Evolutionary conservation across 805 yeast genomes (phyloP).

Genomic region (Lachancea lanzarotensis): DNA sequence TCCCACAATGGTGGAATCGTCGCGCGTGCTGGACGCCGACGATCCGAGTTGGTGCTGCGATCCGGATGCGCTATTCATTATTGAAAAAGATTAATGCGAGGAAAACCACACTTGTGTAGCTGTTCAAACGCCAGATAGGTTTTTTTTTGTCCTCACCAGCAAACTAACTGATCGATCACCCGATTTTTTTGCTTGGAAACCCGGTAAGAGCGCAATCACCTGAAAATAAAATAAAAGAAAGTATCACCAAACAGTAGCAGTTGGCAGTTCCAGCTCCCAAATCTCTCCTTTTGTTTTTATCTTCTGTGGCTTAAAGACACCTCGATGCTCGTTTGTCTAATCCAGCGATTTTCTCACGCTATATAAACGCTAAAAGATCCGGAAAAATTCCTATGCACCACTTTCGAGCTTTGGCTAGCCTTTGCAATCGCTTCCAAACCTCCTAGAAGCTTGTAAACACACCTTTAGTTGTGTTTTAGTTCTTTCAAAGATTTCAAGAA

Average conservation of each 20-base stretch:
- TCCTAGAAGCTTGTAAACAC: neutral
- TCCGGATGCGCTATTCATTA: conserved; percentile 6
- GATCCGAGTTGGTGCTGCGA: conserved; percentile 9
- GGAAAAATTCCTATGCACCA: neutral
- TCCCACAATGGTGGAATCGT: conserved; percentile 54
- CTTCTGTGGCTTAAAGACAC: no score
- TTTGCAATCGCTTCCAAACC: neutral
- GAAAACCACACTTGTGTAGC: no score
- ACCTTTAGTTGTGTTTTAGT: neutral
- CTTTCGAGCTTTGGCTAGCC: neutral
- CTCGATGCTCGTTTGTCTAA: no score
- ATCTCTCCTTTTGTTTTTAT: neutral
- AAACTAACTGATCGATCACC: no score
- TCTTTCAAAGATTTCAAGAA: no score
- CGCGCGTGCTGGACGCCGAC: conserved; percentile 15
- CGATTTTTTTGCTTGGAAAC: no score
- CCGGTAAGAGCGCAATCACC: no score
- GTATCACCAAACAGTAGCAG: neutral
- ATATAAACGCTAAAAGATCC: neutral
- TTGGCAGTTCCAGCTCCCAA: conserved; percentile 5
- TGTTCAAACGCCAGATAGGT: no score
- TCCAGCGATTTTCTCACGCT: no score
- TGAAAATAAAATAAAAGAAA: no score
- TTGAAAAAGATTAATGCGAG: no score
- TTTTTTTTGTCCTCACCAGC: no score